Evolutionary conservation across 75 land plant genomes (phyloP), one percentile per base, ranked within the genome.

Genomic region (Sequoia sempervirens): DNA sequence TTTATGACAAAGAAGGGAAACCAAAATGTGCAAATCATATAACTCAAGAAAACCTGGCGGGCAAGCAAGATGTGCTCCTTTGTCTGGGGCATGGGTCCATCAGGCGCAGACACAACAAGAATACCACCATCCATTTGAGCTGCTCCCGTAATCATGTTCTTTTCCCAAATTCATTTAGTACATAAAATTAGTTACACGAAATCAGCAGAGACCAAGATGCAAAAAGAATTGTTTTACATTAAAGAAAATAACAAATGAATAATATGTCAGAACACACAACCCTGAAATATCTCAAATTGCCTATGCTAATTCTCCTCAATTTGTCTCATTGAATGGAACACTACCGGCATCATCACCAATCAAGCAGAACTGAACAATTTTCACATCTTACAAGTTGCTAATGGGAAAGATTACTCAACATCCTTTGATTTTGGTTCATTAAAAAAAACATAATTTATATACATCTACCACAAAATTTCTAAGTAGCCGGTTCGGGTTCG

Each of bases 71-170:
- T 97, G 70, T 97, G 99, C 84, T 97, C 99, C 84, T 97, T 97
- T 7, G 99, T 97, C 85, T 97, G 99, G 3, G 99, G 99, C 99
- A 95, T 97, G 32, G 99, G 96, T 17, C 99, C 98, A 91, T 97
- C 99, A 23, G 98, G 96, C 1, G 96, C 99, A 85, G 99, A 97
- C 7, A 97, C 99, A 76, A 97, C 99, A 75, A 97, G 88, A 85
- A 97, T 97, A 81, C 98, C 97, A 6, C 99, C 99, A 87, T 97
- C 99, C 97, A 97, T 97, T 89, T 97, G 97, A 41, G 97, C 99
- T 84, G 98, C 99, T 79, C 99, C 99, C 70, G 98, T 97, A 85
- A 97, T 97, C 99, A 97, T 97, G 85, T 97, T 97, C 99, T 97
- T 84, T 85, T 72, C 38, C 50, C 72, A 80, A 76, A 45, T n/a